Evolutionary conservation across 106 monocot genomes (phyloP), one percentile per base, ranked within the genome.

Genomic region (Ottelia alismoides): DNA sequence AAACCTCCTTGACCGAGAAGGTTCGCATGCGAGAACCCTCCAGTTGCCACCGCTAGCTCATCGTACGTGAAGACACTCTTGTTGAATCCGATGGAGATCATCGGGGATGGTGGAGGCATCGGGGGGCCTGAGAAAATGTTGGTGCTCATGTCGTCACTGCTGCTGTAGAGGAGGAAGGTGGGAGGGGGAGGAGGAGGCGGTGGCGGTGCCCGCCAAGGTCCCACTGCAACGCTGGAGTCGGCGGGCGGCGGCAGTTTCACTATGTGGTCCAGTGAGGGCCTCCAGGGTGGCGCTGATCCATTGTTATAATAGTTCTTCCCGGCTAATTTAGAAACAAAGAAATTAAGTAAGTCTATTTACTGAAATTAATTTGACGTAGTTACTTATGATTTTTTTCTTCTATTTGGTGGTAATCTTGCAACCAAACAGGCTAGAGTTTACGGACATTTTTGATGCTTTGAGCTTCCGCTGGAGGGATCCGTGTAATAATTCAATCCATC

Each of bases 1-100:
- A 87, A 87, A 12, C 86, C 81, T 2, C 86, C 86, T 19, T 87
- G 80, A 7, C 86, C 86, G 11, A 87, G 9, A 27, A 87, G 54
- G 40, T 87, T 81, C 21, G 53, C 62, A 11, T 56, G 58, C 1
- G 71, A 58, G 72, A 77, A 87, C 1, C 74, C 74, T 6, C 45
- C 28, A 11, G 81, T 78, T 0, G 81, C 86, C 18, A 60, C 61
- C 28, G 74, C 65, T 18, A 87, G 55, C 51, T 87, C 81, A 3
- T 87, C 81, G 43, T 81, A 78, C 46, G 62, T 65, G 68, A 87
- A 87, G 45, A 65, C 59, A 65, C 70, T 87, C 56, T 87, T 81
- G 54, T 23, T 50, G 2, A 50, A 20, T 2, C 50, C 50, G 22
- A 50, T 10, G 50, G 50, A 2, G 50, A 50, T 2, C 3, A 2